A percentile compares a stretch with the other conserved stretches of the same genome.
These are phyloP conservation scores for Xylaria arbuscula DNA, from an alignment of 2,329 filamentous ascomycete genomes.

Conservation along the genomic window DNA sequence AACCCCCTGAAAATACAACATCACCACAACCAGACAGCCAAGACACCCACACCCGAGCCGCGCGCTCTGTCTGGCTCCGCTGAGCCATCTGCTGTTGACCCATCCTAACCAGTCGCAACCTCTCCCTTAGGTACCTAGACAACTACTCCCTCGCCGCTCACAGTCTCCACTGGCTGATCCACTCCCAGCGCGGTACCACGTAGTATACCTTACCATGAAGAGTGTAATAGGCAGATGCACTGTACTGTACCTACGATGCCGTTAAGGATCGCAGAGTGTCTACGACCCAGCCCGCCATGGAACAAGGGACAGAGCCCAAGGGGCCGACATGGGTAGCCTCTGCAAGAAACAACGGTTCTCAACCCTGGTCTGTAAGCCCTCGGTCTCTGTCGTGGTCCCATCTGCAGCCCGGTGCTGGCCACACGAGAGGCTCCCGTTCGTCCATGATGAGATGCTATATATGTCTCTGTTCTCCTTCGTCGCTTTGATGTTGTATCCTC, in stretches of 20 bases:
- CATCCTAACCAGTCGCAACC: conserved; percentile 29
- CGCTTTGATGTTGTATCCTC: conserved; percentile 30
- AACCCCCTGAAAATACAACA: conserved; percentile 47
- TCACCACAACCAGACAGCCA: conserved; percentile 12
- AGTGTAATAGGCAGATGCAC: neutral
- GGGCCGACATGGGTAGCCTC: conserved; percentile 39
- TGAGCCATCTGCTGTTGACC: conserved; percentile 16
- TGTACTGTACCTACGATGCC: conserved; percentile 19
- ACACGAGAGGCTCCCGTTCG: conserved; percentile 41
- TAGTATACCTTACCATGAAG: neutral
- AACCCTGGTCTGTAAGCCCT: conserved; percentile 40
- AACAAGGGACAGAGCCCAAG: conserved; percentile 41
- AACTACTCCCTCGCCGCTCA: neutral
- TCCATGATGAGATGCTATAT: conserved; percentile 48
- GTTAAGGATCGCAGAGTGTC: neutral
- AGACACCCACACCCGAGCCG: conserved; percentile 43
- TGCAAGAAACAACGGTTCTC: conserved; percentile 44
- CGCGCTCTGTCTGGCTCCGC: conserved; percentile 40
- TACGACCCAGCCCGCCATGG: conserved; percentile 31
- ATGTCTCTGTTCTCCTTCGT: conserved; percentile 41
- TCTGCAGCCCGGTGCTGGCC: conserved; percentile 31
- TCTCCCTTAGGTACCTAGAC: conserved; percentile 11
- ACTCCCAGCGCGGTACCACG: neutral
- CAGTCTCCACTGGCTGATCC: conserved; percentile 15
- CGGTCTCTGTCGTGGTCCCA: conserved; percentile 34